Percentiles rank a stretch among this genome's conserved stretches.
These are phyloP conservation scores for Solanum ossicruentum DNA, from an alignment of 257 asterid species.

Conservation along the genomic window DNA sequence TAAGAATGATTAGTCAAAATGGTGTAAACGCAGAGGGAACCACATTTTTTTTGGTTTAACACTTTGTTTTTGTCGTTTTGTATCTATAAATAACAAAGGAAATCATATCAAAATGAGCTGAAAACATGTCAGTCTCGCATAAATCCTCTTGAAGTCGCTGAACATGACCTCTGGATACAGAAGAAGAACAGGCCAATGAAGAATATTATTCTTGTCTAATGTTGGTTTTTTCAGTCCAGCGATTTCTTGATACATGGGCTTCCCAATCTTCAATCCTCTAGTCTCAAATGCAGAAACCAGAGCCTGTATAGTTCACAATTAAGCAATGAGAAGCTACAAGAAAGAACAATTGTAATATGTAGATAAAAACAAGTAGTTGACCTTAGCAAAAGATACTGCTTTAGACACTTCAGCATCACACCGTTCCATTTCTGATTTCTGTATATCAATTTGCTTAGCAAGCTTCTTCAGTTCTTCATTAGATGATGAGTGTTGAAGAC, in stretches of 20 bases:
- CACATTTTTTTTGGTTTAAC: background rate
- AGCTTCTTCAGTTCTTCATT: constrained; percentile 67
- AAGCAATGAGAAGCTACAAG: constrained; percentile 7
- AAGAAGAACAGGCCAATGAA: constrained; percentile 88
- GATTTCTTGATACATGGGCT: constrained; percentile 79
- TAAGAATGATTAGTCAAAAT: background rate
- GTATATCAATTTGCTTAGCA: constrained; percentile 19
- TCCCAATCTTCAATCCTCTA: constrained; percentile 61
- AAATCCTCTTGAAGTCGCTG: constrained; percentile 81
- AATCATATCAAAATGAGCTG: constrained; percentile 82
- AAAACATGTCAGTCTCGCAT: constrained; percentile 77
- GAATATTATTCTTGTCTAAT: constrained; percentile 55
- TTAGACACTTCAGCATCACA: constrained; percentile 46
- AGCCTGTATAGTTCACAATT: constrained; percentile 26
- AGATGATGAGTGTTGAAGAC: constrained; percentile 61
- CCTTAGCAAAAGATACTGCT: constrained; percentile 63
- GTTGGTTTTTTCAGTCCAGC: constrained; percentile 66
- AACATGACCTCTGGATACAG: constrained; percentile 90
- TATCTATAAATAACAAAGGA: constrained; percentile 29
- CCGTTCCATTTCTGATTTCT: constrained; percentile 30
- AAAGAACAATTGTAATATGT: background rate
- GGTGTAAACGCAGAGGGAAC: background rate
- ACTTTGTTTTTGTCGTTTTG: background rate
- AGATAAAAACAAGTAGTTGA: background rate
- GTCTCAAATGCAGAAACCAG: constrained; percentile 57